Base-by-base conservation (phyloP, 2,329 filamentous ascomycete species). In the Didymella segeticola region DNA sequence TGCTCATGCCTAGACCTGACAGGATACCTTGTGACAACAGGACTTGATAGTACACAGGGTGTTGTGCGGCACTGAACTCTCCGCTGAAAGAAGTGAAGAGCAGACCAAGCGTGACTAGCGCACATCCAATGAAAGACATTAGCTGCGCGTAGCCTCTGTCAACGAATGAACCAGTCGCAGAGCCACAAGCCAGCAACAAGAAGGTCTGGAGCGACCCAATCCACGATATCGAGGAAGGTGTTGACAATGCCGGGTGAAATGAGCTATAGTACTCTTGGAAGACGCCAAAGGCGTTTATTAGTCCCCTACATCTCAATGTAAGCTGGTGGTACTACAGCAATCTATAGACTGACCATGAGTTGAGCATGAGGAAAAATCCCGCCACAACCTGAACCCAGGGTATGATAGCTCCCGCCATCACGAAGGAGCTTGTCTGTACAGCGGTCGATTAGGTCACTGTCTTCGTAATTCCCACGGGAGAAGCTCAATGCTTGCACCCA, bases 11-110 rank as follows among this genome's bases (percentile, higher is more conserved):
- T 9, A 63, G 23, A 7, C 60, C 60, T 10, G 50, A 53, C 4
- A 61, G 27, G 7, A 63, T 25, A 6, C 56, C 67, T 43, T 70
- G 67, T 5, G 67, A 64, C 0, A 70, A 50, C 26, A 69, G 53
- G 5, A 66, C 42, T 45, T 82, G 79, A 75, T 79, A 81, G 61
- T 80, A 82, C 42, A 57, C 57, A 27, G 53, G 58, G 23, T 41
- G 47, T 2, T 51, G 26, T 6, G 26, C 12, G 17, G 8, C 17
- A 3, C 41, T 46, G 23, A 54, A 61, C 36, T 74, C 66, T n/a
- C 73, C 79, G 57, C 74, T 77, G n/a, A 81, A 63, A 5, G 78
- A 80, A 3, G 78, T 79, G 74, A 79, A 79, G 62, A 82, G 79
- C 47, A 80, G 75, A 17, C 75, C 75, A 14, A 81, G 64, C 11